Evolutionary conservation across 2,329 filamentous ascomycete species (phyloP), one percentile per base, ranked within the genome.

Genomic region (Epicoccum sorghinum): DNA sequence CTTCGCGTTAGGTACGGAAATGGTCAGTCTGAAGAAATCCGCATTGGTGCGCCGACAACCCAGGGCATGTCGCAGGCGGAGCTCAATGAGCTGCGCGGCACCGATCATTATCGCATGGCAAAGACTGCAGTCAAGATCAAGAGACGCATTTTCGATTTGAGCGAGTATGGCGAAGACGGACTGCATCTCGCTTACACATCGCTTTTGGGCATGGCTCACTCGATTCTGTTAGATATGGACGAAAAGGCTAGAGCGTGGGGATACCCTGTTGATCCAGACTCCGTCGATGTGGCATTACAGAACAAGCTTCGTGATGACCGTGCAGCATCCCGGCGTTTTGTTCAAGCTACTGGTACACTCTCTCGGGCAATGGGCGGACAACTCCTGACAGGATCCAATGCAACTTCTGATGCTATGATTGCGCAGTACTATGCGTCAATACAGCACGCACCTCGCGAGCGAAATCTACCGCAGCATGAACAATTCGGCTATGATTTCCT

Each of bases 401-500:
- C 51, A 3, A 52, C 40, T 5, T 68, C 65, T 1, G 65, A 69
- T 60, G 71, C 58, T 37, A 66, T 75, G 22, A 72, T 77, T 8
- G 64, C 79, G 23, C 68, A 75, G n/a, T 66, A 75, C 40, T 85
- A 85, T 60, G 67, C 75, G n/a, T 73, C 76, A 18, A 80, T 86
- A 24, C 71, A 70, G 37, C 78, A 79, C 14, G 79, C 81, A 1
- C 72, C 74, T 4, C 65, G 66, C 12, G 74, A 77, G 38, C 60
- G 71, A 7, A 60, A 65, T 6, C 38, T 74, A 8, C 64, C 69
- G 13, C 65, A 54, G 7, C 73, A 77, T 18, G 78, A 83, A 39
- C 80, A 81, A 12, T 88, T 88, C 65, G 79, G 79, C n/a, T 87
- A 86, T 61, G 85, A 88, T 59, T 88, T 88, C 60, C 62, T 88